Evolutionary conservation across 257 asterid genomes (phyloP), one percentile per base, ranked within the genome.

Genomic region (Gentiana dahurica): DNA sequence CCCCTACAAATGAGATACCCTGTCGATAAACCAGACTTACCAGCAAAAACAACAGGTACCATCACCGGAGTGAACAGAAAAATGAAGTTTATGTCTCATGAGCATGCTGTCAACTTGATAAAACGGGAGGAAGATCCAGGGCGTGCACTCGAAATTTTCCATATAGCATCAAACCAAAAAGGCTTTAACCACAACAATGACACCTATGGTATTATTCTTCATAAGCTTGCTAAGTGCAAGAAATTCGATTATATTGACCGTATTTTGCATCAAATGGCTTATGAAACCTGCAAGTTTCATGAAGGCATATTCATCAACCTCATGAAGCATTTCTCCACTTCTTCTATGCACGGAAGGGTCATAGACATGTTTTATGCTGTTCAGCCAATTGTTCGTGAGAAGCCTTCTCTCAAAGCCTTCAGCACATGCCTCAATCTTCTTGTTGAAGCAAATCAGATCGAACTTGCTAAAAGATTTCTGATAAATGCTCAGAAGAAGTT

Each of bases 351-450:
- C 6, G 89, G 85, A 51, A 83, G 71, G 73, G 85, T 91, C 46
- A 61, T 87, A 34, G 94, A 81, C n/a, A 81, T 83, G 96, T 91
- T 91, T 59, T 1, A 73, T 61, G 63, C 73, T 8, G 85, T 91
- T 53, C 54, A 62, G 38, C 83, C 86, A 0, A 72, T 80, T 9
- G 90, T 65, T 33, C 90, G 96, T 54, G 75, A 75, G 46, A 81
- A 83, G 68, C 98, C 98, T 7, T 87, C 98, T 8, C 76, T 79
- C 38, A 83, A 76, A 67, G 98, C 98, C 61, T 61, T 87, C 61
- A 91, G 96, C 62, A 83, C 96, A 3, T 91, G 96, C 60, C 94
- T 91, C 63, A 91, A 91, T 72, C 83, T 87, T 54, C 80, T 91
- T 61, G 80, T 91, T 55, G 97, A 87, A 61, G 84, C 79, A 3